Evolutionary conservation across 257 asterid species (phyloP), one percentile per base, ranked within the genome.

Genomic region (Solanum verrucosum): DNA sequence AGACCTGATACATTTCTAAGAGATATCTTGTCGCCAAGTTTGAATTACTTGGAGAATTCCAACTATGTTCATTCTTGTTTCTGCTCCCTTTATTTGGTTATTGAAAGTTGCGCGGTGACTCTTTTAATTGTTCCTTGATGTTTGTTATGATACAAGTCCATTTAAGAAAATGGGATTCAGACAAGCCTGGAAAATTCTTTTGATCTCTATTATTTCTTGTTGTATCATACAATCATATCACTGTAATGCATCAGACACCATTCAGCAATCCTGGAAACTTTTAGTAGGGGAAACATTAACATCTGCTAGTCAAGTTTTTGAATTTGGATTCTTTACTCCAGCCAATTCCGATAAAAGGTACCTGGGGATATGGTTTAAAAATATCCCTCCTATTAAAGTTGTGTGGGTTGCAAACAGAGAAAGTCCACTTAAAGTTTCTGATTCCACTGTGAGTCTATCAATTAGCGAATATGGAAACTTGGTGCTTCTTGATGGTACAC

Each of bases 361-460:
- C 90, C 71, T 95, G 79, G 98, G 98, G 65, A 91, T 95, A 75
- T 95, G 98, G 97, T 94, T 91, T 94, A 94, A 91, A 83, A 91
- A 85, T 34, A 81, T 73, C 23, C 56, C 89, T 3, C 52, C 37
- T 9, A 78, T 37, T 77, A 87, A n/a, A 74, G 16, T 87, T 13
- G 84, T 87, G 33, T 90, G 91, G 90, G 83, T 87, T 9, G 91
- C 89, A 40, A 90, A 90, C 74, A 85, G 90, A 59, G 86, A 52
- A 25, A 88, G 29, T 84, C 88, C 91, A 7, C 87, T 78, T 4
- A 16, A 56, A n/a, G 88, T 68, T 52, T 52, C 34, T 79, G 90
- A 90, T 83, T 67, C 87, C 0, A 71, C 87, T 13, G 74, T 74
- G 3, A 85, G 87, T 16, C 72, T 90, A 70, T 67, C 52, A 33